These are phyloP conservation scores for Aleurites moluccanus DNA, from an alignment of 441 rosid species.

Conservation along the genomic window DNA sequence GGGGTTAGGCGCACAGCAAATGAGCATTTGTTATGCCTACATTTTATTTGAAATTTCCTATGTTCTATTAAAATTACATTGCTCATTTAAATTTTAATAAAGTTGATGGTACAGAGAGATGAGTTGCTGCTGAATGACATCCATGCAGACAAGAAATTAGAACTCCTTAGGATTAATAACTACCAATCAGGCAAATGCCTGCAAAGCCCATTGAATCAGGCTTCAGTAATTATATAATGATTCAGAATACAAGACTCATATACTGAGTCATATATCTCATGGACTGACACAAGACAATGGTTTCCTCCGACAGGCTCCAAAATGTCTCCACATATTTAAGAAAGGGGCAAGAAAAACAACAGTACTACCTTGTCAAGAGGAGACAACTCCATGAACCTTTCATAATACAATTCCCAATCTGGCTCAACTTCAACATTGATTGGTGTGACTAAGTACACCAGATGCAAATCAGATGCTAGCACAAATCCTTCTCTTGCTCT, in stretches of 20 bases:
- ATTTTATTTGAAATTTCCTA: neutral
- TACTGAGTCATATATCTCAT: neutral
- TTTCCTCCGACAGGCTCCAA: constrained; percentile 14
- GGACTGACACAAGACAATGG: neutral
- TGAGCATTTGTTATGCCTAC: neutral
- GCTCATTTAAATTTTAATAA: neutral
- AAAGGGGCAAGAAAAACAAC: neutral
- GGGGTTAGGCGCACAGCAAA: neutral
- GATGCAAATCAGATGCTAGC: constrained; percentile 96
- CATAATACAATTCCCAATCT: constrained; percentile 95
- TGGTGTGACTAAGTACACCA: constrained; percentile 91
- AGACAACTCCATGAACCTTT: constrained; percentile 88
- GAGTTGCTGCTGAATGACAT: neutral
- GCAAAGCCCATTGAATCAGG: neutral
- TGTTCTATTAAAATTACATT: neutral
- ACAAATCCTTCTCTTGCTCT: constrained; percentile 99
- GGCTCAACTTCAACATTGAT: constrained; percentile 94
- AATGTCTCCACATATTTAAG: neutral
- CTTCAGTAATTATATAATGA: neutral
- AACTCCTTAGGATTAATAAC: neutral
- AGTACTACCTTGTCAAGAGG: constrained; percentile 79
- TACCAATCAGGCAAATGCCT: neutral
- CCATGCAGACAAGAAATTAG: neutral
- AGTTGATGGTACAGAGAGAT: neutral
- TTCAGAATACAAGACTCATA: neutral